A percentile compares a stretch with the other conserved stretches of the same genome.
Evolutionary conservation across 2,329 filamentous ascomycete species (phyloP).

Genomic region (Exophiala xenobiotica): DNA sequence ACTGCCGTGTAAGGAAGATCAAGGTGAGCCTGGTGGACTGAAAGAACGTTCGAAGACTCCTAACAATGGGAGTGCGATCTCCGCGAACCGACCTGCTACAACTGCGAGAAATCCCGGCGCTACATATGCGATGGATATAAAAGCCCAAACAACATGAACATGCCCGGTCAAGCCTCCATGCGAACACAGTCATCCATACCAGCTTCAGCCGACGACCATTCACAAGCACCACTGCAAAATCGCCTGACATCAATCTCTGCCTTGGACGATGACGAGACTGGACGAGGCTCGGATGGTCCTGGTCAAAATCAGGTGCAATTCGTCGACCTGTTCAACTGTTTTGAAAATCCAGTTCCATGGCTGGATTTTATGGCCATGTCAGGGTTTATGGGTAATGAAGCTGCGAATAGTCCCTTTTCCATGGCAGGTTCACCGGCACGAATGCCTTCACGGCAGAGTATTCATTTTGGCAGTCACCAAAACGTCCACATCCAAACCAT

Average conservation of each 20-base stretch:
- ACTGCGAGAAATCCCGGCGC: slow-evolving; percentile 4
- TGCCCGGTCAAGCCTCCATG: background rate
- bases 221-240: background rate
- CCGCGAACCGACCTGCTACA: slow-evolving; percentile 1
- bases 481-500: background rate
- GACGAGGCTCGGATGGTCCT: background rate
- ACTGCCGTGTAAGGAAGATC: slow-evolving; percentile 8
- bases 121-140: slow-evolving; percentile 7
- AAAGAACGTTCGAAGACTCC: background rate
- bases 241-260: background rate
- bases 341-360: background rate
- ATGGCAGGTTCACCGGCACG: background rate
- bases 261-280: background rate
- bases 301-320: background rate
- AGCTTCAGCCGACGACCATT: background rate
- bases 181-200: background rate
- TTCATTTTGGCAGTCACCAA: background rate
- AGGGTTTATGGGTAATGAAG: background rate
- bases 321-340: background rate
- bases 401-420: background rate
- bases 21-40: background rate
- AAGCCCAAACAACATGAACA: background rate
- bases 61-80: slow-evolving; percentile 5
- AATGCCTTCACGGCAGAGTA: background rate
- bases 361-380: background rate